Percentiles rank a stretch among this genome's conserved stretches.
Evolutionary conservation across 2,329 filamentous ascomycete species (phyloP).

Genomic region (Cordyceps fumosorosea): DNA sequence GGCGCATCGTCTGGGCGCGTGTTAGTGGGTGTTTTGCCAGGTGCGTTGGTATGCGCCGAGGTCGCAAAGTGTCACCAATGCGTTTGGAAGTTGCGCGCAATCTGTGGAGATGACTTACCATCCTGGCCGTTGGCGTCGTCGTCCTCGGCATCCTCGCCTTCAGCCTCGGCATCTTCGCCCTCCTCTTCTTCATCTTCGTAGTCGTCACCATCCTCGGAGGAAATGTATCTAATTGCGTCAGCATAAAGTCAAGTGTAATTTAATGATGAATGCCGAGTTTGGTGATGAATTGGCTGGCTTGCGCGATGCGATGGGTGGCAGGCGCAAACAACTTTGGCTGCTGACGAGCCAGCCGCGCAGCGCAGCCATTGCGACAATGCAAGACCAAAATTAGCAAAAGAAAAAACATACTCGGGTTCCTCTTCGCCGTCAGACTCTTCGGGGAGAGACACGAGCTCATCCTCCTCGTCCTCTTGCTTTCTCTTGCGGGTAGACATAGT

Average conservation of each 20-base stretch:
- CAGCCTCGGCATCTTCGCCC: conserved; percentile 31
- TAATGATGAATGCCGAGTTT: not conserved
- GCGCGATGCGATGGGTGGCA: not conserved
- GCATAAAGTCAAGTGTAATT: not conserved
- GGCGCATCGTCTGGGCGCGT: conserved; percentile 30
- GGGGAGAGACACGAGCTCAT: conserved; percentile 48
- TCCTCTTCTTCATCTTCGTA: conserved; percentile 35
- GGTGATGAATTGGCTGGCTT: not conserved
- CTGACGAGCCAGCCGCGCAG: not conserved
- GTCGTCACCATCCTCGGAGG: conserved; percentile 33
- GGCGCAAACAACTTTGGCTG: conserved; percentile 4
- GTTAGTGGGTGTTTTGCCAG: conserved; percentile 11
- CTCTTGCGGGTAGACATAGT: conserved; percentile 46
- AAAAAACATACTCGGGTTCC: conserved; percentile 45
- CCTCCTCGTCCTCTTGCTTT: conserved; percentile 44
- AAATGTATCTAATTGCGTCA: conserved; percentile 27
- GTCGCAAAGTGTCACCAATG: not conserved
- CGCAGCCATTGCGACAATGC: conserved; percentile 3
- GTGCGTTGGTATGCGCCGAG: not conserved
- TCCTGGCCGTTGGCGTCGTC: conserved; percentile 23
- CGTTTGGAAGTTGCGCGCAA: not conserved
- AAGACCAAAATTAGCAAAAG: not conserved
- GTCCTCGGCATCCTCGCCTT: conserved; percentile 25
- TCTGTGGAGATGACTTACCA: conserved; percentile 23
- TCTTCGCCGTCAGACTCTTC: conserved; percentile 45